Evolutionary conservation across 2,329 filamentous ascomycete species (phyloP).

Genomic region (Scytalidium lignicola): DNA sequence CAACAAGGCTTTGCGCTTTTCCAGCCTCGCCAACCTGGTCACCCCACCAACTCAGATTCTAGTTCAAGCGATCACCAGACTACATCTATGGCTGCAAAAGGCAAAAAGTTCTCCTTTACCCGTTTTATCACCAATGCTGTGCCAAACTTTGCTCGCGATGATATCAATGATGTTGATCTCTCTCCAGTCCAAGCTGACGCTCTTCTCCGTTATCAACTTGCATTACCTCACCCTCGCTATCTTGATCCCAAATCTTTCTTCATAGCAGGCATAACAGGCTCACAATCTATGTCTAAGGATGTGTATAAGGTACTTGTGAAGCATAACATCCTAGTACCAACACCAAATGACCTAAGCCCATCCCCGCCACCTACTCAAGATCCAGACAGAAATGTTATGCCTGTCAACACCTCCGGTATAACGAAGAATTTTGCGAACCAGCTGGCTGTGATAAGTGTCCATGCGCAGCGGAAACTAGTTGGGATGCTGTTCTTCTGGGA

Average conservation of each 20-base stretch:
- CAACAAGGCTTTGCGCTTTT: no score
- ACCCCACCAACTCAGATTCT: not conserved
- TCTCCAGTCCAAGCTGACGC: conserved; percentile 11
- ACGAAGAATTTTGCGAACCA: conserved; percentile 19
- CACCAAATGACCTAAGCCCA: not conserved
- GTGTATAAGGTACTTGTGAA: conserved; percentile 14
- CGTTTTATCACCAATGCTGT: conserved; percentile 14
- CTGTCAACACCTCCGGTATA: conserved; percentile 14
- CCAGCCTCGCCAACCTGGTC: not conserved
- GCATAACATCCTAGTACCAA: conserved; percentile 7
- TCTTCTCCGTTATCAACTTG: conserved; percentile 15
- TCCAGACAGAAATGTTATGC: conserved; percentile 1
- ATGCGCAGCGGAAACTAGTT: conserved; percentile 19
- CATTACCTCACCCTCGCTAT: conserved; percentile 6
- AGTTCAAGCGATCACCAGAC: not conserved
- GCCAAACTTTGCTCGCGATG: conserved; percentile 12
- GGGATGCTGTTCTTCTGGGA: conserved; percentile 23
- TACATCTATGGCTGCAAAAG: not conserved
- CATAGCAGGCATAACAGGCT: conserved; percentile 8
- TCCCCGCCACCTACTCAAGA: conserved; percentile 3
- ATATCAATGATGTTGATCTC: conserved; percentile 15
- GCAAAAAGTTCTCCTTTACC: conserved; percentile 12
- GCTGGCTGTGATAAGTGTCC: conserved; percentile 13
- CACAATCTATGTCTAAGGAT: conserved; percentile 5
- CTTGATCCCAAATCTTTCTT: conserved; percentile 11